Evolutionary conservation across 352 stramenopile genomes (phyloP), one percentile per base, ranked within the genome.

Genomic region (Saprolegnia parasitica): DNA sequence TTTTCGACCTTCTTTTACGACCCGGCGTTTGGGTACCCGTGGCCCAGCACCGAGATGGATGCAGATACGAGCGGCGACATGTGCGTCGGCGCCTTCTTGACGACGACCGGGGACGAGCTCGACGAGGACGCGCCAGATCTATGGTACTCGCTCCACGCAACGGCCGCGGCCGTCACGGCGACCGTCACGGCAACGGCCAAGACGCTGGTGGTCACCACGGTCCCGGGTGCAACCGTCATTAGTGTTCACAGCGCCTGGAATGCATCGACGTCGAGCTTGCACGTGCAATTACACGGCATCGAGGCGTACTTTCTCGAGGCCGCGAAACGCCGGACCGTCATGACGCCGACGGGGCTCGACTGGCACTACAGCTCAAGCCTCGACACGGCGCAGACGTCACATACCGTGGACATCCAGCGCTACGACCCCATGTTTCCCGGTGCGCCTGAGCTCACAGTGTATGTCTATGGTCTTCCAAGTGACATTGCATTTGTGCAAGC

Each of bases 1-100:
- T 70, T 70, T 46, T 61, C 42, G 35, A 70, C 63, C 4, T 70
- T 61, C 46, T 70, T 70, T 23, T 70, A 70, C 5, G 63, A 70
- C 50, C 47, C 63, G 16, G 63, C 37, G 16, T 70, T 61, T 4
- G 63, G 63, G 15, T 70, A 70, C 37, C 63, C 63, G 4, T 70
- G 63, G 63, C 63, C 63, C 10, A 15, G 21, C 11, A 15, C 62
- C 20, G 62, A 68, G n/a, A 29, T 55, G 24, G n/a, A 2, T 5
- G 24, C 24, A 5, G 47, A 55, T 5, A 5, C 47, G 24, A 20
- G 8, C 3, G 52, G 52, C 2, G 52, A 60, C 24, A 60, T 60
- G 1, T 15, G 20, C 9, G 52, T 60, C 35, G 52, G 52, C n/a
- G 11, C 52, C 35, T 60, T 60, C 52, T n/a, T 60, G 11, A 9